A percentile compares a stretch with the other conserved stretches of the same genome.
Conservation (phyloP, 2,329 filamentous ascomycete genomes). For the Fusarium concolor region DNA sequence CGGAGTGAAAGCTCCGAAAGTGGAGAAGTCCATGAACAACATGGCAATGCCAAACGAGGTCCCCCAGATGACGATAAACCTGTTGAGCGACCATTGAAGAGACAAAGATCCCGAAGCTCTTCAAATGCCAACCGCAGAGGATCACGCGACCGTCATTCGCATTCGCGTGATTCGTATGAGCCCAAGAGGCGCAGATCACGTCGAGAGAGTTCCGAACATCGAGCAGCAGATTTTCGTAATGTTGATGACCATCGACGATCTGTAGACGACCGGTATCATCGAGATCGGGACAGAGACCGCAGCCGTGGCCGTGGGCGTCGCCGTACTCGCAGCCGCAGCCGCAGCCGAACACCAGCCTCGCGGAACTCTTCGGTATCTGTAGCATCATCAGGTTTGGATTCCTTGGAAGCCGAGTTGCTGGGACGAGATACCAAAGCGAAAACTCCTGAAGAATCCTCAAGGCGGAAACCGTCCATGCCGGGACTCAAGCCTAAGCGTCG, state of each 20-base stretch:
- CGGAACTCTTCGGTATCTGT: conserved; percentile 48
- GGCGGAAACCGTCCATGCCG: conserved; percentile 37
- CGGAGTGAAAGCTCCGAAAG: conserved; percentile 35
- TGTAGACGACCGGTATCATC: conserved; percentile 28
- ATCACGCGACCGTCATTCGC: conserved; percentile 9
- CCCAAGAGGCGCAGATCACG: conserved; percentile 24
- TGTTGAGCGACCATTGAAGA: conserved; percentile 36
- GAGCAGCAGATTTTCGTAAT: conserved; percentile 15
- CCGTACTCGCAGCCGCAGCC: conserved; percentile 8
- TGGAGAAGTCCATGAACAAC: conserved; percentile 28
- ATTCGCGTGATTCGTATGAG: conserved; percentile 20
- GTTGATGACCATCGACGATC: conserved; percentile 33
- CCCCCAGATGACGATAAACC: conserved; percentile 22
- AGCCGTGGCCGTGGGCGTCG: conserved; percentile 8
- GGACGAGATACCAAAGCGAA: conserved; percentile 50
- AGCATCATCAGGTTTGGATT: conserved; percentile 54
- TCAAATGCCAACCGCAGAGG: conserved; percentile 10
- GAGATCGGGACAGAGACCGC: conserved; percentile 24
- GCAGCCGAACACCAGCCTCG: conserved; percentile 45
- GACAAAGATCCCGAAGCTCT: conserved; percentile 35
- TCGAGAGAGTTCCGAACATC: conserved; percentile 28
- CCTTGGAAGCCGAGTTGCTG: conserved; percentile 54
- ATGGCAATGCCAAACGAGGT: conserved; percentile 29
- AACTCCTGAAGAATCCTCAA: conserved; percentile 42
- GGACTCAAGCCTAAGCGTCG: conserved; percentile 49